Evolutionary conservation across 345 rosid species (phyloP).

Genomic region (Eucalyptus sp.): DNA sequence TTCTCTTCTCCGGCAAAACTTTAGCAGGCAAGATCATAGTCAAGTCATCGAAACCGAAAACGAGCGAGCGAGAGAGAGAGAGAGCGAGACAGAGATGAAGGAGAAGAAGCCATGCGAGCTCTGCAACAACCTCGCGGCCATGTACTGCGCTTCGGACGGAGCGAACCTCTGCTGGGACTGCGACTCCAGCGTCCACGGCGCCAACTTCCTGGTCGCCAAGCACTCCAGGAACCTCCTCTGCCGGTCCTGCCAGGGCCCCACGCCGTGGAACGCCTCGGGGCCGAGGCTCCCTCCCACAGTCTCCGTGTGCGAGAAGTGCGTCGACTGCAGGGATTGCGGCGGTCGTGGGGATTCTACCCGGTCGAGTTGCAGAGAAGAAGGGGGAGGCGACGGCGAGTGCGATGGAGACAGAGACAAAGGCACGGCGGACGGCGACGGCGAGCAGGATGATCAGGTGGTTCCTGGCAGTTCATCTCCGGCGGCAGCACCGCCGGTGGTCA

Average conservation of each 20-base stretch:
- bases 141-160: conserved; percentile 41
- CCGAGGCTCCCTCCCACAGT: conserved; percentile 19
- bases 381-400: not conserved
- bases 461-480: conserved; percentile 8
- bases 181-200: conserved; percentile 39
- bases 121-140: conserved; percentile 27
- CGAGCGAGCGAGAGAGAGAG: not conserved
- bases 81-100: not conserved
- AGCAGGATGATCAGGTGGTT: conserved; percentile 36
- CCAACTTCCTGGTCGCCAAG: conserved; percentile 48
- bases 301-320: conserved; percentile 27
- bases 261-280: conserved; percentile 46
- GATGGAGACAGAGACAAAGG: not conserved
- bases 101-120: conserved; percentile 44
- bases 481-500: not conserved
- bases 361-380: not conserved
- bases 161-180: conserved; percentile 57
- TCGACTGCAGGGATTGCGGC: not conserved
- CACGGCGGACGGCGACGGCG: not conserved
- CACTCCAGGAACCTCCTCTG: conserved; percentile 46
- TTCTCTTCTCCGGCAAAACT: not conserved
- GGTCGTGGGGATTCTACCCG: accelerated
- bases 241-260: conserved; percentile 24
- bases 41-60: not conserved
- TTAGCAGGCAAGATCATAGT: not conserved